A percentile compares a stretch with the other conserved stretches of the same genome.
phyloP scores from a whole-genome alignment of 2,329 filamentous ascomycete genomes.

The Didymosphaeria variabile region DNA sequence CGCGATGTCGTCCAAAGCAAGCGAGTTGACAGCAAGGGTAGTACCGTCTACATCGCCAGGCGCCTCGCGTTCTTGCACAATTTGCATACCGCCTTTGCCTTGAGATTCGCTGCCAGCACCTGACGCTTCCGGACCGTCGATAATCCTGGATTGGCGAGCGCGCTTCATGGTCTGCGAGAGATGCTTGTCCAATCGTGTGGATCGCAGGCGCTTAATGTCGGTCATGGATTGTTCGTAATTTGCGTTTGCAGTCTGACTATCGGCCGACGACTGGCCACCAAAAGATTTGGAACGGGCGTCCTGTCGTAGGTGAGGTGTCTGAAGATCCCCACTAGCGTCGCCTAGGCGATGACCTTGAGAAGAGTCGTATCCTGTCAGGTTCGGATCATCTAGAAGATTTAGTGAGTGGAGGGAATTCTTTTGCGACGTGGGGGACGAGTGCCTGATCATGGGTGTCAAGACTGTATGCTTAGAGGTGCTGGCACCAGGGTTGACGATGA shows the following conservation, averaged over 20 bases:
- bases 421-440: conserved; percentile 38
- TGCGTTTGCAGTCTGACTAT: conserved; percentile 61
- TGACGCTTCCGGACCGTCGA: conserved; percentile 82
- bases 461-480: conserved; percentile 29
- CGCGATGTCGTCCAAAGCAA: conserved; percentile 95
- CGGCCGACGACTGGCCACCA: conserved; percentile 66
- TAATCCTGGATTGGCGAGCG: conserved; percentile 87
- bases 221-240: conserved; percentile 96
- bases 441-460: conserved; percentile 43
- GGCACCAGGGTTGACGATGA: conserved; percentile 19
- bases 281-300: conserved; percentile 80
- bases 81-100: conserved; percentile 70
- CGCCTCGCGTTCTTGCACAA: conserved; percentile 79
- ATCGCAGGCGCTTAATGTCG: conserved; percentile 89
- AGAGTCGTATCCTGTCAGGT: conserved; percentile 71
- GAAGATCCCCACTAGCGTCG: conserved; percentile 56
- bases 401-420: conserved; percentile 42
- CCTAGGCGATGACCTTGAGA: conserved; percentile 68
- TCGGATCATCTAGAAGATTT: conserved; percentile 69
- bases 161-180: conserved; percentile 92
- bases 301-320: conserved; percentile 65
- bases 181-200: conserved; percentile 92
- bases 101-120: conserved; percentile 75
- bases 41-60: conserved; percentile 77
- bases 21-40: conserved; percentile 88